Evolutionary conservation across 306 rosid genomes (phyloP), one percentile per base, ranked within the genome.

Genomic region (Vicia villosa): DNA sequence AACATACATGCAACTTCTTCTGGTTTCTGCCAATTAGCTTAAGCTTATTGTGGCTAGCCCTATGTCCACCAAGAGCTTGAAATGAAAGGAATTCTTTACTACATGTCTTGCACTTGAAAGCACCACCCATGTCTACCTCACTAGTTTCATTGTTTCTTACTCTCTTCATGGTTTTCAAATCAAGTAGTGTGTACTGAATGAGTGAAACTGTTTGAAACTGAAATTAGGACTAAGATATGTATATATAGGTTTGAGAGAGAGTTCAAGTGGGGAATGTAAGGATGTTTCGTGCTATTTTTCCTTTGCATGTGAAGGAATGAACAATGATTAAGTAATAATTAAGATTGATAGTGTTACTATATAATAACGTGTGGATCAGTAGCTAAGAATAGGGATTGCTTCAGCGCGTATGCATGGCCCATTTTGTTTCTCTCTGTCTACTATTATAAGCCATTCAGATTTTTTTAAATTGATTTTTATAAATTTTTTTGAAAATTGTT

Each of bases 51-150:
- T 87, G 96, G 60, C 90, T 86, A 10, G 96, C 88, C 20, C 96
- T 70, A 79, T 90, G 96, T 5, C 96, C 96, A 8, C 95, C 96
- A 14, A 90, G 81, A 3, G 95, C 96, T 51, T 90, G 96, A 69
- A 87, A 87, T 8, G 91, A 82, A 1, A 76, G 26, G 60, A 90
- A 90, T 38, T 73, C 46, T 21, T 83, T 73, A 38, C 77, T 69
- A 32, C 91, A 86, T 2, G 90, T 90, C 75, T 88, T 90, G 88
- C 96, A 90, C 13, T 21, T 66, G 12, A 84, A 90, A 20, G 32
- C 78, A 15, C 82, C 63, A 30, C 34, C 5, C 16, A 12, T 42
- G 5, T 42, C 47, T 42, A 43, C 16, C 17, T 43, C 75, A 32
- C 78, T 80, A 24, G 3, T 15, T n/a, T 51, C 32, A 4, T 10